phyloP scores from a whole-genome alignment of 192 early-diverging fungal genomes.

The Piromyces sp. region DNA sequence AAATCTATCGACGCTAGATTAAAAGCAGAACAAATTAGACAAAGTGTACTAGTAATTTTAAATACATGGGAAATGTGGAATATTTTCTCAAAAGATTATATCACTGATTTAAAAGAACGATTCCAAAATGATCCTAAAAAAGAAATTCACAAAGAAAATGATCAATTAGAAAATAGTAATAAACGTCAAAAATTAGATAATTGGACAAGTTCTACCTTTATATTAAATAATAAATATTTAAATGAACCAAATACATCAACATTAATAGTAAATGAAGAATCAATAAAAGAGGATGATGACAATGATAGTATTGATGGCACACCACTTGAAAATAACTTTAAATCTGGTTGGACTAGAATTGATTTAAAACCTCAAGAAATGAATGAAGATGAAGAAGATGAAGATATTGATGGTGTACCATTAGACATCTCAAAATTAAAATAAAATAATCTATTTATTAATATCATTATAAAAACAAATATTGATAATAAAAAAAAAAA shows the following conservation, averaged over 20 bases:
- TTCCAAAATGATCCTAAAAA: slow-evolving; percentile 20
- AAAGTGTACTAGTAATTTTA: slow-evolving; percentile 46
- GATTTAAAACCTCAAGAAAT: neutral
- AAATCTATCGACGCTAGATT: slow-evolving; percentile 48
- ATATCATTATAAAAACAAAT: too few species aligned
- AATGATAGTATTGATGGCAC: slow-evolving; percentile 28
- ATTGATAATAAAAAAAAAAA: too few species aligned
- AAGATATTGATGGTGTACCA: slow-evolving; percentile 4
- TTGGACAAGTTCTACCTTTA: neutral
- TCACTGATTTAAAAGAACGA: slow-evolving; percentile 26
- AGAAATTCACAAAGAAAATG: neutral
- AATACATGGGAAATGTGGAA: slow-evolving; percentile 80
- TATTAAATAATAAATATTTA: neutral
- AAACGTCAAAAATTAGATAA: neutral
- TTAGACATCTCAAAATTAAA: neutral
- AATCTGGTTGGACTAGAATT: slow-evolving; percentile 2
- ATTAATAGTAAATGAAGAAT: neutral
- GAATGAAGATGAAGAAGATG: neutral
- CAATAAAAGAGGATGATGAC: slow-evolving; percentile 11
- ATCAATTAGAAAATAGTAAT: neutral
- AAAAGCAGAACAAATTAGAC: slow-evolving; percentile 52
- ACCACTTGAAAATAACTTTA: slow-evolving; percentile 10
- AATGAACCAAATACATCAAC: neutral
- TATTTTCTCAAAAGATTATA: slow-evolving; percentile 56
- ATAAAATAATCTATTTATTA: neutral